Evolutionary conservation across 352 stramenopile species (phyloP), one percentile per base, ranked within the genome.

Genomic region (Blastocystis sp.): DNA sequence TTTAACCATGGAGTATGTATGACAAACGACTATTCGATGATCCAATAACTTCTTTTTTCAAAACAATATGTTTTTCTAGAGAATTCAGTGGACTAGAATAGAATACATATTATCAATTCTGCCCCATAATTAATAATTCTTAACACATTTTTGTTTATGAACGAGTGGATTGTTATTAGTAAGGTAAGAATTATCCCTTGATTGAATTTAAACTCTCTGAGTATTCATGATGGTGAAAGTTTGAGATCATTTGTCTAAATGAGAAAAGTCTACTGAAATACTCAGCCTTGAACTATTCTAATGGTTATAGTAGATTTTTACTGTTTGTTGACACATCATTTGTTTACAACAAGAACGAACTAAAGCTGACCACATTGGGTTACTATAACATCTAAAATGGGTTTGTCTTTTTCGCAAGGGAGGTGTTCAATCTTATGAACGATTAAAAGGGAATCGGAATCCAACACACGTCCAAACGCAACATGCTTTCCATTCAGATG

Each of bases 401-500:
- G 95, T 90, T 97, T 97, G 90, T 98, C 94, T 74, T 92, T 90
- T 88, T 94, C 93, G 56, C 91, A 95, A 37, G 94, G 89, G 14
- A 93, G 77, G 43, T 90, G 90, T 88, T 99, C 97, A 90, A 98
- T 97, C 74, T 93, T 92, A 51, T 90, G 87, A 2, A 97, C 92
- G 49, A 96, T 85, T 49, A 95, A 92, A 90, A 95, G 93, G 42
- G 80, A 83, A n/a, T 88, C 80, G 11, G 91, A 92, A 16, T 81
- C 61, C 4, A 81, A 27, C 32, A 99, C 95, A 88, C 97, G 94
- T 21, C 96, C 96, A 90, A 99, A 99, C 14, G 99, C 95, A 5
- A 99, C 96, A 91, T 99, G 96, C 90, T 99, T 99, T 27, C 94
- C 93, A 89, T 99, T 95, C 35, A 99, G 90, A 87, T 98, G 95